Evolutionary conservation across 345 rosid genomes (phyloP).

Genomic region (Eutrema heterophyllum): DNA sequence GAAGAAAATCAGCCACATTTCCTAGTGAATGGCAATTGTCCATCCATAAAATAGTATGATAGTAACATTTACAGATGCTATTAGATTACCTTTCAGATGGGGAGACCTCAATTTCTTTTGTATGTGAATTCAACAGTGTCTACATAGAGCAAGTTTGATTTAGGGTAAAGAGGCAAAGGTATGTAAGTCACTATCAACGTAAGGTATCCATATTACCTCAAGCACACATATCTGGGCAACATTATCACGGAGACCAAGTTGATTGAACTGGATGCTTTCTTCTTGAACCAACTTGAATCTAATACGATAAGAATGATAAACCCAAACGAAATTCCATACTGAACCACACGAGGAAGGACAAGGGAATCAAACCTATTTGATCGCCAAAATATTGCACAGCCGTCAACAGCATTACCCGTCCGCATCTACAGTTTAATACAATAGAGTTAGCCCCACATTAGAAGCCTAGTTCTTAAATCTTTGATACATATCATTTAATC

Average conservation of each 20-base stretch:
- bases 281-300: conserved; percentile 90
- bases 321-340: conserved; percentile 9
- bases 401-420: conserved; percentile 88
- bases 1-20: neutral
- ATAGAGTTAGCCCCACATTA: conserved; percentile 3
- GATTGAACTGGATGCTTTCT: conserved; percentile 75
- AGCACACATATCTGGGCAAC: conserved; percentile 97
- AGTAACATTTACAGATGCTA: neutral
- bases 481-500: neutral
- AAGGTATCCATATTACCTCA: conserved; percentile 49
- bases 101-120: conserved; percentile 30
- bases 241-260: conserved; percentile 88
- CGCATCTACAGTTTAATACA: conserved; percentile 65
- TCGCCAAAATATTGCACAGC: conserved; percentile 98
- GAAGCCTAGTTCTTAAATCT: conserved; percentile 5
- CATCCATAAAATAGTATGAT: neutral
- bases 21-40: neutral
- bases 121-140: conserved; percentile 43
- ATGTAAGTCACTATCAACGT: neutral
- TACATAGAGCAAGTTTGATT: conserved; percentile 12
- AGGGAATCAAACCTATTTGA: conserved; percentile 51
- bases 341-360: conserved; percentile 10
- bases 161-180: neutral
- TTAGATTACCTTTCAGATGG: conserved; percentile 44
- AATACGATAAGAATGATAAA: conserved; percentile 22